Conservation (phyloP, 1,284 basidiomycete species). For the Tylopilus sp. region DNA sequence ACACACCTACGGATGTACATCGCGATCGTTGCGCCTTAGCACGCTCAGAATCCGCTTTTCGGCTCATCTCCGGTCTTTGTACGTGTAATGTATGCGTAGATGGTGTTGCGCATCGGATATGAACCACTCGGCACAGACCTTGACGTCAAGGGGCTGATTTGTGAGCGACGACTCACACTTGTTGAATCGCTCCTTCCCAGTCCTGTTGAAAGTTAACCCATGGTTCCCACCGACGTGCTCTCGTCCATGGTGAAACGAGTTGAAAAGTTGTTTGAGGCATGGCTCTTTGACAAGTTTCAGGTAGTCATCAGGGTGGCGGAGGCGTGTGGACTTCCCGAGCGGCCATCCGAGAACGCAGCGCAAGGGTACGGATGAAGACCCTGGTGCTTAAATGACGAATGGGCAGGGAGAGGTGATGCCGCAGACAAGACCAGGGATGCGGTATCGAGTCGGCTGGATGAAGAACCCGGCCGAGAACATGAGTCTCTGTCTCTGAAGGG, state of each 20-base stretch:
- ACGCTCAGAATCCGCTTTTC: slow-evolving; percentile 64
- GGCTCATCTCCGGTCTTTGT: slow-evolving; percentile 60
- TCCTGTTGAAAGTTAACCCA: slow-evolving; percentile 92
- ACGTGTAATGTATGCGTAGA: slow-evolving; percentile 85
- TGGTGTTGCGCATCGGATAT: slow-evolving; percentile 79
- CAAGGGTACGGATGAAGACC: slow-evolving; percentile 50
- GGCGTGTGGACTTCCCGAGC: slow-evolving; percentile 19
- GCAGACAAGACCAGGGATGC: slow-evolving; percentile 68
- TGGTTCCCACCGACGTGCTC: slow-evolving; percentile 81
- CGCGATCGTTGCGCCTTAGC: slow-evolving; percentile 63
- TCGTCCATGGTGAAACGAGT: slow-evolving; percentile 68
- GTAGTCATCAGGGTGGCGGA: slow-evolving; percentile 25
- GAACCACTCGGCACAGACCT: slow-evolving; percentile 66
- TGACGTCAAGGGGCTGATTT: slow-evolving; percentile 73
- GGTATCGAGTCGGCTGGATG: slow-evolving; percentile 59
- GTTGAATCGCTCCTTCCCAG: slow-evolving; percentile 47
- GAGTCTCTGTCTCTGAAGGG: slow-evolving; percentile 50
- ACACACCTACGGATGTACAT: slow-evolving; percentile 58
- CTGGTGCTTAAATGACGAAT: slow-evolving; percentile 69
- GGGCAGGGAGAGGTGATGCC: slow-evolving; percentile 78
- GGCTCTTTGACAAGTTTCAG: slow-evolving; percentile 74
- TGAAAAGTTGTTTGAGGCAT: slow-evolving; percentile 78
- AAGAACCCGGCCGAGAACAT: slow-evolving; percentile 31
- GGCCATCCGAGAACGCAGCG: slow-evolving; percentile 24
- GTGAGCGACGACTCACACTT: slow-evolving; percentile 44